Conservation (phyloP, 345 rosid genomes). For the Lumnitzera racemosa region DNA sequence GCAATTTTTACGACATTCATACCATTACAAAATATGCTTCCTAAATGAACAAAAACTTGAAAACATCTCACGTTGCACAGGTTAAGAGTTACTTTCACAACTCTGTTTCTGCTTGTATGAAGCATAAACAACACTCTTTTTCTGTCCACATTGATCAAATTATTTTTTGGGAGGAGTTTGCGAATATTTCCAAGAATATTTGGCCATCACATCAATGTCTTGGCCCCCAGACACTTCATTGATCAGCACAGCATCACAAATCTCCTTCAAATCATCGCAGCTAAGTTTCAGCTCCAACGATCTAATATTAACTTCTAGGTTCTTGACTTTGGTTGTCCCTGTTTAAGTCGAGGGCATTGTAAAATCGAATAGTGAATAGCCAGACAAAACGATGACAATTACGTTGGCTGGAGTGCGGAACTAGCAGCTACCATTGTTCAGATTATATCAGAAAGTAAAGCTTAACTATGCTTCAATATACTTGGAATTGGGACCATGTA, state of each 20-base stretch:
- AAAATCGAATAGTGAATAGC: neutral
- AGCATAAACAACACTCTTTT: neutral
- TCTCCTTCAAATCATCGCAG: constrained; percentile 28
- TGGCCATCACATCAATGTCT: constrained; percentile 4
- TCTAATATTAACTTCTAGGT: constrained; percentile 34
- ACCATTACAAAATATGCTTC: too few species aligned
- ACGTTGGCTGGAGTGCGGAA: neutral
- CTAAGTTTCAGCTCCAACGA: constrained; percentile 27
- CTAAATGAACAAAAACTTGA: too few species aligned
- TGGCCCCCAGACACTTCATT: constrained; percentile 34
- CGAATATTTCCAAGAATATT: constrained; percentile 21
- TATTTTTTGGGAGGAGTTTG: constrained; percentile 28
- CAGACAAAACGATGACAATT: too few species aligned
- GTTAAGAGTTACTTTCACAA: neutral
- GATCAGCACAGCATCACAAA: constrained; percentile 23
- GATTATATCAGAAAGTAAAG: neutral
- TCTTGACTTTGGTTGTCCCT: constrained; percentile 44
- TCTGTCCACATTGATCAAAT: neutral
- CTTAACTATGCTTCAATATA: neutral
- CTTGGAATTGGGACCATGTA: constrained; percentile 42
- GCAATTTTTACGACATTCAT: too few species aligned
- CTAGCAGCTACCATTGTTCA: accelerated
- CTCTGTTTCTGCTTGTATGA: neutral
- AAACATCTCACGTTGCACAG: too few species aligned
- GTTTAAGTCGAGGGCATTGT: neutral